phyloP scores from a whole-genome alignment of 306 rosid genomes.

The Casuarina equisetifolia region DNA sequence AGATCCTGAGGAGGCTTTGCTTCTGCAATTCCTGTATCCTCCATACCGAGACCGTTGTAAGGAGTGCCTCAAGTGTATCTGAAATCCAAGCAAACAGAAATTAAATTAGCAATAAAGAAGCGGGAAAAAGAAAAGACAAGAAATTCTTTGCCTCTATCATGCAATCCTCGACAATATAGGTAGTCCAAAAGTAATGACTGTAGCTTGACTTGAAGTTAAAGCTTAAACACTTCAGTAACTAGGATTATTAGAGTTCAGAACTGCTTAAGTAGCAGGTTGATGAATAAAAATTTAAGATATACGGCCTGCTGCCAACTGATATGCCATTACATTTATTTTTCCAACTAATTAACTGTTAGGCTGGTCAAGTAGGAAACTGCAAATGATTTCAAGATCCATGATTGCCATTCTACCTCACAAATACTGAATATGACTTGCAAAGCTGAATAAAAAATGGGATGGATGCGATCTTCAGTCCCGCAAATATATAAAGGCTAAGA shows the following conservation, averaged over 20 bases:
- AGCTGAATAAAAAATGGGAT: neutral
- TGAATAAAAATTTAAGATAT: neutral
- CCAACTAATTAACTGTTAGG: neutral
- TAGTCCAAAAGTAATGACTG: neutral
- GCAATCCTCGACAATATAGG: neutral
- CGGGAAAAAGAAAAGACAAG: conserved; percentile 18
- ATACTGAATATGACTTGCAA: neutral
- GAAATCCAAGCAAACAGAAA: conserved; percentile 22
- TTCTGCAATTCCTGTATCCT: conserved; percentile 48
- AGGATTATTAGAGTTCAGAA: neutral
- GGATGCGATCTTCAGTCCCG: neutral
- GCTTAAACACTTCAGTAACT: neutral
- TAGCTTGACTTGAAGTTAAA: neutral
- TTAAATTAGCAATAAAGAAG: conserved; percentile 1
- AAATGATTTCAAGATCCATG: conserved; percentile 3
- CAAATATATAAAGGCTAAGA: neutral
- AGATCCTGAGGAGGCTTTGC: conserved; percentile 38
- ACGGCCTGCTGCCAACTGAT: neutral
- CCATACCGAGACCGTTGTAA: conserved; percentile 50
- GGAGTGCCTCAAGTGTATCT: conserved; percentile 35
- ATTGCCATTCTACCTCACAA: neutral
- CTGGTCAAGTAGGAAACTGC: neutral
- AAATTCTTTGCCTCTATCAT: neutral
- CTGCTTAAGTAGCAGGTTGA: neutral
- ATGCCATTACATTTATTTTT: neutral